Evolutionary conservation across 495 filamentous ascomycete species (phyloP), one percentile per base, ranked within the genome.

Genomic region (Penicillium samsonianum): DNA sequence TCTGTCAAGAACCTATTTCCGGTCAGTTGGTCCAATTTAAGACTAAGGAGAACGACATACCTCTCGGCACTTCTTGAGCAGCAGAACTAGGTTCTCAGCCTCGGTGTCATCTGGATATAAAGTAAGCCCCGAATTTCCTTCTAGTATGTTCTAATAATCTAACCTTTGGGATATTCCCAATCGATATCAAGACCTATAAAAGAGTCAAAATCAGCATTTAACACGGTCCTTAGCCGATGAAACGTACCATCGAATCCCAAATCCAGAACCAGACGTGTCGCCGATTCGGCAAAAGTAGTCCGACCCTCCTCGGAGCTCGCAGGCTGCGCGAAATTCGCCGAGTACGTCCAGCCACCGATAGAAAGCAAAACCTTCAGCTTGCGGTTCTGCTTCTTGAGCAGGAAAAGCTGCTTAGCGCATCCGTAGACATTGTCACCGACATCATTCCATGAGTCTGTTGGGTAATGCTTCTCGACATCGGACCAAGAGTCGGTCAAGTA

Each of bases 271-370:
- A 95, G 74, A 44, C 63, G 75, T 7, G 92, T 86, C 41, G 90
- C 84, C 38, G 80, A 82, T 44, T 80, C 70, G 5, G 92, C 92
- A 73, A 96, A 97, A 3, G 53, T 80, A n/a, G 75, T 72, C 14
- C 92, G 82, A 2, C 91, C 90, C n/a, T 75, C 67, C 0, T 81
- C 74, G 0, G 86, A 87, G 56, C 69, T 73, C 16, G 73, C 73
- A 42, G 92, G 90, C 38, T 79, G 79, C 19, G 83, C 80, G 69
- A 99, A 96, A 73, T 96, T 95, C 67, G 83, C 72, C 50, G 89
- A 90, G 71, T 97, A 98, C 0, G 92, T 96, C 94, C 95, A 98
- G 28, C 94, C 94, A 57, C 94, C 94, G 60, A 99, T 94, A 45
- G 90, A 95, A 12, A 99, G 84, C 10, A 98, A 80, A 6, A 96